Evolutionary conservation across 2,329 filamentous ascomycete species (phyloP).

Genomic region (Penicillium occitanis): DNA sequence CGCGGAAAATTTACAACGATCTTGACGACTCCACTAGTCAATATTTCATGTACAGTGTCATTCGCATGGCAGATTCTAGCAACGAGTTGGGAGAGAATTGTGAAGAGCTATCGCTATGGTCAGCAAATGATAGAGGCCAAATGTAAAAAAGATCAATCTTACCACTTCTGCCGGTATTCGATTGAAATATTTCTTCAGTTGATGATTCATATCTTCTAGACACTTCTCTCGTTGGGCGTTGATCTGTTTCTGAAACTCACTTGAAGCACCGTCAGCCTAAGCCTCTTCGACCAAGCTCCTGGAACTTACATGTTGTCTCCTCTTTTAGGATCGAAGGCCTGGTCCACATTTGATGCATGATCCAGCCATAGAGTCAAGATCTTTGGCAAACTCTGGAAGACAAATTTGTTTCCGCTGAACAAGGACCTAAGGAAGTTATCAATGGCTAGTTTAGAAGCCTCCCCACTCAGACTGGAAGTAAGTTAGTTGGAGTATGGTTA

Average conservation of each 20-base stretch:
- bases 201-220: conserved; percentile 67
- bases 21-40: conserved; percentile 78
- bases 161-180: conserved; percentile 50
- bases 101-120: conserved; percentile 45
- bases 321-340: conserved; percentile 53
- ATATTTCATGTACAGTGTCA: conserved; percentile 68
- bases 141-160: conserved; percentile 20
- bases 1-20: conserved; percentile 86
- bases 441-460: conserved; percentile 82
- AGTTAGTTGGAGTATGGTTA: conserved; percentile 16
- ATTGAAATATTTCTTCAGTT: conserved; percentile 75
- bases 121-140: conserved; percentile 21
- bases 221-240: conserved; percentile 59
- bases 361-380: conserved; percentile 93
- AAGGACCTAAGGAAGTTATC: conserved; percentile 90
- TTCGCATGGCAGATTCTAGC: conserved; percentile 93
- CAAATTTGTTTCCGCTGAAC: conserved; percentile 86
- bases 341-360: conserved; percentile 73
- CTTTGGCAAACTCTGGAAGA: conserved; percentile 90
- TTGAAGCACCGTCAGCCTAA: conserved; percentile 23
- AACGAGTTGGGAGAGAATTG: conserved; percentile 83
- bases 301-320: conserved; percentile 46
- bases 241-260: conserved; percentile 50
- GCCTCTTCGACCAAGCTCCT: not conserved
- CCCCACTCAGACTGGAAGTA: conserved; percentile 64